A percentile compares a stretch with the other conserved stretches of the same genome.
These are phyloP conservation scores for Marasmius sp. DNA, from an alignment of 1,284 basidiomycete genomes.

Conservation along the genomic window DNA sequence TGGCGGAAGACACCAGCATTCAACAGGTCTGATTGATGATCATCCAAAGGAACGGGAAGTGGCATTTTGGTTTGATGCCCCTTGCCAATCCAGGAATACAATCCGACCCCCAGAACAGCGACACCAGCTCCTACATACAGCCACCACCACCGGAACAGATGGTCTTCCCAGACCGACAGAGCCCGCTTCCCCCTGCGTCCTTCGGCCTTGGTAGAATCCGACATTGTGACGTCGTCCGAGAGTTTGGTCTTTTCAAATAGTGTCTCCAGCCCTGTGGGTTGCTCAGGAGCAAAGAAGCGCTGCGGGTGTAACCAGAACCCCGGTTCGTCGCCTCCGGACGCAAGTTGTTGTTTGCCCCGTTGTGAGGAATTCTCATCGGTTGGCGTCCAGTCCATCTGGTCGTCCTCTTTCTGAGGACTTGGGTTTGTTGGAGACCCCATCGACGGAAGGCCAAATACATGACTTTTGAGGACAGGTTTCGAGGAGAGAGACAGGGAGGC, in stretches of 20 bases:
- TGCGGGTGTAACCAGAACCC: conserved; percentile 61
- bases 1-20: conserved; percentile 8
- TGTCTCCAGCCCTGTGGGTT: conserved; percentile 74
- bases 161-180: not conserved
- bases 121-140: conserved; percentile 4
- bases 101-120: conserved; percentile 2
- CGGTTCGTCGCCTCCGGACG: conserved; percentile 23
- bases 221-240: conserved; percentile 38
- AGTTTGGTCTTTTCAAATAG: conserved; percentile 67
- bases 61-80: not conserved
- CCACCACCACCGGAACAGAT: conserved; percentile 10
- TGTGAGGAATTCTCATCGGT: conserved; percentile 31
- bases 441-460: conserved; percentile 72
- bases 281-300: conserved; percentile 73
- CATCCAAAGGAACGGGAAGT: not conserved
- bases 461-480: conserved; percentile 50
- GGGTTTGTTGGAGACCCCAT: conserved; percentile 28
- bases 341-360: conserved; percentile 18
- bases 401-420: conserved; percentile 24
- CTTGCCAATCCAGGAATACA: conserved; percentile 6
- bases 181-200: no score
- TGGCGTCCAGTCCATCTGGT: conserved; percentile 67
- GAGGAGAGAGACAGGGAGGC: conserved; percentile 63
- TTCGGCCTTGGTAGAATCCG: conserved; percentile 6
- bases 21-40: not conserved